Evolutionary conservation across 2,329 filamentous ascomycete species (phyloP), one percentile per base, ranked within the genome.

Genomic region (Geosmithia putterillii): DNA sequence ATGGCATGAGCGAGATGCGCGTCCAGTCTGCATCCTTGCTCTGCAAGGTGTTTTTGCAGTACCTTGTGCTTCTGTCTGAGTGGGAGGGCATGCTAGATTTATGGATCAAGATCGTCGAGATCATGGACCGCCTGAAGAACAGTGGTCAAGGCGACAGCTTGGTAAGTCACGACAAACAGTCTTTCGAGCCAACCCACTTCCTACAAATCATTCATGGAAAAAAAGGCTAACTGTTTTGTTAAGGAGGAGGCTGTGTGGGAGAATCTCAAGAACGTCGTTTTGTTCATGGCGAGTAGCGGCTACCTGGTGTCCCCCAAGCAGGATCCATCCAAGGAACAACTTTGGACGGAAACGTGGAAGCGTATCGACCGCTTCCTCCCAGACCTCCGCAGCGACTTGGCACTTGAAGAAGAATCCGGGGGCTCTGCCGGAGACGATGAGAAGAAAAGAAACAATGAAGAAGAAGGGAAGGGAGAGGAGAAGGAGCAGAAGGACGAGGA

Each of bases 51-150:
- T 98, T 95, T 64, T 63, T 98, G 47, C 89, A 95, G 59, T 96
- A 95, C 59, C 71, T 96, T 3, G 86, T 90, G 2, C 69, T 90
- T 34, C 71, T 95, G 22, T 84, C 82, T 4, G 81, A 87, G 51
- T 89, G 86, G 76, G 83, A 89, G 19, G 87, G 86, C 18, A 87
- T 96, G 79, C 67, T 94, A 35, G 86, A 92, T 57, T 71, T 96
- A 10, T 98, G 92, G 92, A 66, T 92, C 39, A 83, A 83, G 60
- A 94, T 96, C 44, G 76, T 96, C 50, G 87, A 89, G 52, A 86
- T 95, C 43, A 88, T 98, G 77, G 92, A 98, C 60, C 80, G 92
- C 20, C 73, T 98, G 50, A 94, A 95, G 81, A 95, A 95, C 56
- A 92, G 86, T 55, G 90, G 90, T 1, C 88, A 95, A 60, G 86